phyloP scores from a whole-genome alignment of 352 stramenopile species.

The Phytopythium oedochilum region DNA sequence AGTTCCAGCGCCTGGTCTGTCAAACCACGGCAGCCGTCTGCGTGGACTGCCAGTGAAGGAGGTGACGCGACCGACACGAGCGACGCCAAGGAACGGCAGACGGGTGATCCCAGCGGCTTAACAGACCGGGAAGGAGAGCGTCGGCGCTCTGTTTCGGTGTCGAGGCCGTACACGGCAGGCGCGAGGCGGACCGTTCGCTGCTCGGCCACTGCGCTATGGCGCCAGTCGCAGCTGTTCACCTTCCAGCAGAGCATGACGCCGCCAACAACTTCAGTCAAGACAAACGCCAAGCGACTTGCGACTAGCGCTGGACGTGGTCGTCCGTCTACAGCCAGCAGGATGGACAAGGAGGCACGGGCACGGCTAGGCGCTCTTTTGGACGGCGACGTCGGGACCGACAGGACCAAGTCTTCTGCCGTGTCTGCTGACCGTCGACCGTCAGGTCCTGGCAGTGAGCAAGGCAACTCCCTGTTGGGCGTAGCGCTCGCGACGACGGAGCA shows the following conservation, averaged over 20 bases:
- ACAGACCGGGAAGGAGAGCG: not conserved
- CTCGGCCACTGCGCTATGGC: constrained; percentile 5
- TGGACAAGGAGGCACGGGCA: constrained; percentile 1
- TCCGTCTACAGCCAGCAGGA: not conserved
- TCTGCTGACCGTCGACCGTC: not conserved
- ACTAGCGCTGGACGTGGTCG: not conserved
- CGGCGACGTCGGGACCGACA: not conserved
- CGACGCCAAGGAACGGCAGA: not conserved
- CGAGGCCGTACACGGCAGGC: not conserved
- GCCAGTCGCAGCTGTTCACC: not conserved
- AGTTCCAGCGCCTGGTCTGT: not conserved
- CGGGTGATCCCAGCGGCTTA: not conserved
- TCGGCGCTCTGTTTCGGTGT: not conserved
- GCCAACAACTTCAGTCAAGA: not conserved
- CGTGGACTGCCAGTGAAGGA: not conserved
- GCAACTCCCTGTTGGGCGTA: not conserved
- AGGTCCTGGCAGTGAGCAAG: not conserved
- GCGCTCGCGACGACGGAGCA: not conserved
- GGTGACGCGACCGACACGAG: not conserved
- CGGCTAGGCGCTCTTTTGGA: constrained; percentile 1
- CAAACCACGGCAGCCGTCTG: not conserved
- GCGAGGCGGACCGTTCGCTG: constrained; percentile 1
- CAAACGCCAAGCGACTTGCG: not conserved
- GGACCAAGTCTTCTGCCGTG: not conserved
- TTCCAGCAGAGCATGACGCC: not conserved